Conservation (phyloP, 805 yeast genomes). For the Kazachstania viticola region DNA sequence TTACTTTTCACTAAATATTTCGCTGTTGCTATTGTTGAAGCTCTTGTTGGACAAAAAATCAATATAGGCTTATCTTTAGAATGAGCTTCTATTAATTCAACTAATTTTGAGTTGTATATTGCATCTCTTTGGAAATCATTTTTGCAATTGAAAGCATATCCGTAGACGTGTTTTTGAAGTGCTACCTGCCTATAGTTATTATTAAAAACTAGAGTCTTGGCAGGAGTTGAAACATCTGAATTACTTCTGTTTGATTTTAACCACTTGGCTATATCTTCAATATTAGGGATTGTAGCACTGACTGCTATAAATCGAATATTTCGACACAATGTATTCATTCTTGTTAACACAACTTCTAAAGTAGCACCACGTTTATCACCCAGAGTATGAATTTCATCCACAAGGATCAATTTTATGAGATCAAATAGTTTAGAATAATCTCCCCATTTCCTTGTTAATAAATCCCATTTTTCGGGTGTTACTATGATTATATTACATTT, state of each 20-base stretch:
- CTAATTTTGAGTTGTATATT: conserved; percentile 31
- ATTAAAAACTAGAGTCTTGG: conserved; percentile 33
- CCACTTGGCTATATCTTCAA: conserved; percentile 38
- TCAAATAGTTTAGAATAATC: conserved; percentile 32
- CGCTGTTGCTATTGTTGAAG: conserved; percentile 37
- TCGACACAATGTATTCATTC: conserved; percentile 33
- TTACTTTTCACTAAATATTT: conserved; percentile 21
- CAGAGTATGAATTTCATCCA: conserved; percentile 39
- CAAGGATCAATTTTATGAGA: conserved; percentile 34
- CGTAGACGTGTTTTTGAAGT: conserved; percentile 33
- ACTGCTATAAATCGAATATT: conserved; percentile 34
- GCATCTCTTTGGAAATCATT: conserved; percentile 41
- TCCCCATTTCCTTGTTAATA: conserved; percentile 40
- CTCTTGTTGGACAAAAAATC: conserved; percentile 44
- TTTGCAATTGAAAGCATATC: conserved; percentile 27
- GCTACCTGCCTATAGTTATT: conserved; percentile 37
- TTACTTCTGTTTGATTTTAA: conserved; percentile 17
- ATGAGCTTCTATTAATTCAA: conserved; percentile 30
- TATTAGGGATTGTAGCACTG: conserved; percentile 46
- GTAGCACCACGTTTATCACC: conserved; percentile 38
- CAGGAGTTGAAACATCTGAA: conserved; percentile 11
- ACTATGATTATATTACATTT: conserved; percentile 43
- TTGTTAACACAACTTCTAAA: conserved; percentile 36
- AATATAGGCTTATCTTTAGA: conserved; percentile 34
- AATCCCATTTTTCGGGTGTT: conserved; percentile 56